phyloP scores from a whole-genome alignment of 2,329 filamentous ascomycete genomes.

The Chrysoporthe cubensis region DNA sequence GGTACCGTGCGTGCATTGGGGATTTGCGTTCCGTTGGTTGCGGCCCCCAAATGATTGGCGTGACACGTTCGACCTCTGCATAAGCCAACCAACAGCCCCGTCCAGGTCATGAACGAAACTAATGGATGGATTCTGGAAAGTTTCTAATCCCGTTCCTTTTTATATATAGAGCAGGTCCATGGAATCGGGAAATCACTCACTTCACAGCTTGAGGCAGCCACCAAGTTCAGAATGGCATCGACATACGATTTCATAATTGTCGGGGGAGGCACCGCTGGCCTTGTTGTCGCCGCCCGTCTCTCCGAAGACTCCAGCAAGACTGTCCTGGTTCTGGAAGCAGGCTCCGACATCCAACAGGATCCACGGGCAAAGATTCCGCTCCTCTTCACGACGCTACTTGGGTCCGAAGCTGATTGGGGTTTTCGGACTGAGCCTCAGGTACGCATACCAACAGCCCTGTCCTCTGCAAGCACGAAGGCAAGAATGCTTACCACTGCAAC shows the following conservation, averaged over 20 bases:
- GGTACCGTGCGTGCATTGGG: too few species aligned
- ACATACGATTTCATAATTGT: conserved; percentile 49
- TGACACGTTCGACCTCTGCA: too few species aligned
- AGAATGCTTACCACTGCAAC: neutral
- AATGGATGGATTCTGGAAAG: too few species aligned
- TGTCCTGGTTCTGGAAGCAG: conserved; percentile 47
- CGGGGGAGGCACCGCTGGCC: conserved; percentile 53
- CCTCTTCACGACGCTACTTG: conserved; percentile 19
- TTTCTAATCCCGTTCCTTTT: too few species aligned
- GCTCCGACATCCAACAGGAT: conserved; percentile 39
- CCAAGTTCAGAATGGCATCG: neutral
- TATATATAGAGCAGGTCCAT: too few species aligned
- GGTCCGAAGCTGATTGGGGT: conserved; percentile 19
- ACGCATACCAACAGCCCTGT: neutral
- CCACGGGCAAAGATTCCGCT: conserved; percentile 32
- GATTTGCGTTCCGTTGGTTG: too few species aligned
- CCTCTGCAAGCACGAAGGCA: neutral
- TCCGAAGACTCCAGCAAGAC: conserved; percentile 39
- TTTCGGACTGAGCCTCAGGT: conserved; percentile 22
- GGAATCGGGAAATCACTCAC: too few species aligned
- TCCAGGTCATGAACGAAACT: too few species aligned
- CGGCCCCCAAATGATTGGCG: too few species aligned
- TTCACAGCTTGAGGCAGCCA: too few species aligned
- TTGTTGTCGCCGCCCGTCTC: conserved; percentile 50
- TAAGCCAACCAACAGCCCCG: too few species aligned